Evolutionary conservation across 1,139 yeast species (phyloP).

Genomic region (Saccharomyces uvarum): DNA sequence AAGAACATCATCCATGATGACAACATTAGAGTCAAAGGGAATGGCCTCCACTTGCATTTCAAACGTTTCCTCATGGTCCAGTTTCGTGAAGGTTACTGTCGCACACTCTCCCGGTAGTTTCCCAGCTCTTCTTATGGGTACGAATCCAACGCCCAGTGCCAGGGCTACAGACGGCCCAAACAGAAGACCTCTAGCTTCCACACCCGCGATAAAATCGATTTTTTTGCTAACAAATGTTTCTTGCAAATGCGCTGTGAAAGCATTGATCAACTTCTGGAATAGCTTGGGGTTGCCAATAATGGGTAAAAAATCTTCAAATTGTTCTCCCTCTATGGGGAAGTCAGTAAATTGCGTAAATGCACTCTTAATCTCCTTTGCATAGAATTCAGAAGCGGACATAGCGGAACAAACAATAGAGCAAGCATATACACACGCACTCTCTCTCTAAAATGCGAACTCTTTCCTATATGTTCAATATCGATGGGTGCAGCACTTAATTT

Average conservation of each 20-base stretch:
- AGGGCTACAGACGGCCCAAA: slow-evolving; percentile 90
- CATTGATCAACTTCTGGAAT: slow-evolving; percentile 67
- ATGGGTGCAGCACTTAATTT: neutral
- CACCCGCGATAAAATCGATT: slow-evolving; percentile 80
- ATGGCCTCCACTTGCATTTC: slow-evolving; percentile 77
- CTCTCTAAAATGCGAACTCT: neutral
- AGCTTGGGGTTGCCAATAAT: slow-evolving; percentile 72
- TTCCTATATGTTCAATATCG: neutral
- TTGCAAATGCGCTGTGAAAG: slow-evolving; percentile 64
- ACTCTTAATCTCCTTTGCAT: slow-evolving; percentile 50
- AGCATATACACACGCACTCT: neutral
- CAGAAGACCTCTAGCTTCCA: slow-evolving; percentile 88
- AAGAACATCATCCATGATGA: slow-evolving; percentile 83
- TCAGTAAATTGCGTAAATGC: slow-evolving; percentile 73
- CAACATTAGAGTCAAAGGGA: slow-evolving; percentile 65
- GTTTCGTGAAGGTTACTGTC: slow-evolving; percentile 38
- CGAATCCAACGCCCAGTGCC: slow-evolving; percentile 75
- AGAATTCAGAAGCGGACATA: slow-evolving; percentile 23
- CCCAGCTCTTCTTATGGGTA: slow-evolving; percentile 86
- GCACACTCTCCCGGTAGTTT: slow-evolving; percentile 69
- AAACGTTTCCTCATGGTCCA: slow-evolving; percentile 67
- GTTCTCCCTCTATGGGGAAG: slow-evolving; percentile 79
- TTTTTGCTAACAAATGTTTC: slow-evolving; percentile 42
- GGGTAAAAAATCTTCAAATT: slow-evolving; percentile 88
- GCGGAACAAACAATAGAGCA: neutral